Base-by-base conservation (phyloP, 2,329 filamentous ascomycete species). In the Blumeria hordei region DNA sequence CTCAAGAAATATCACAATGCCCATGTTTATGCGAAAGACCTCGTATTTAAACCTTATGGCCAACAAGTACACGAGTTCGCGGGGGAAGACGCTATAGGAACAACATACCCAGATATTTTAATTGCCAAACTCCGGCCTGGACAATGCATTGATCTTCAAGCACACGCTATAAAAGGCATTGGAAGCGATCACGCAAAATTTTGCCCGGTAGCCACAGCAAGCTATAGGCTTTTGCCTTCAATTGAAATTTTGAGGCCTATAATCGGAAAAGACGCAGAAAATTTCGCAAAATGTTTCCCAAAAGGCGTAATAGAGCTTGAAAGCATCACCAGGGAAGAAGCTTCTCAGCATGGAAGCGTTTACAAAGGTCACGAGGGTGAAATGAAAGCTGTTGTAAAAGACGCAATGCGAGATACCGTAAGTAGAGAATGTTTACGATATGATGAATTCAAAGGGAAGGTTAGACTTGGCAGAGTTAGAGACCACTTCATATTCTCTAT, bases 401-500 rank as follows among this genome's bases (percentile, higher is more conserved):
- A 96, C 67, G 72, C 90, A 1, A 93, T 95, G 80, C 85, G 84
- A 64, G 93, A 98, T 67, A 96, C 90, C 0, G 90, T 98, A 58
- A 93, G 85, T 69, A 78, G 92, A 61, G 93, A 98, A 70, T 92
- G 84, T 64, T 69, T 98, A 65, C 80, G 92, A 53, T 90, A 98
- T 66, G 75, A 81, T 32, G 92, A 96, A 70, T 96, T 98, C 70
- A 79, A 92, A 69, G 85, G 81, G 66, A 98, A 95, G 73, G 92
- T 98, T 59, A 88, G 88, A 73, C 77, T 98, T 35, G 92, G 92
- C 45, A 76, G 93, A 55, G 73, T 88, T 62, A 75, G 88, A 60
- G 92, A 98, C 67, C 93, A 98, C 71, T 98, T 98, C 68, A 96
- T 98, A 69, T 98, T 92, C 74, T 83, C 80, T 55, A 76, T 98